Evolutionary conservation across 2,329 filamentous ascomycete species (phyloP).

Genomic region (Clarireedia paspali): DNA sequence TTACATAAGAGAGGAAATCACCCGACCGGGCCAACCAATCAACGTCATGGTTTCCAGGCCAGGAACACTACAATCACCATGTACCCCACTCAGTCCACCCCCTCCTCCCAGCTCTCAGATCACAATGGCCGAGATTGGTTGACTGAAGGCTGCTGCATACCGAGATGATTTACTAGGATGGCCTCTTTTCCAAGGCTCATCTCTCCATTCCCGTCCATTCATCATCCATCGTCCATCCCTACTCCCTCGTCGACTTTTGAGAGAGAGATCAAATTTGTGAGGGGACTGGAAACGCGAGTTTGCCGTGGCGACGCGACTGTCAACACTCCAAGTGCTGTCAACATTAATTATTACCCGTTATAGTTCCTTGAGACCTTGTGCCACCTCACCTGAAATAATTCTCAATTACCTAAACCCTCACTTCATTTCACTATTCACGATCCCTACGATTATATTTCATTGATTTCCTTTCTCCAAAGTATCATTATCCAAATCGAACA

Average conservation of each 20-base stretch:
- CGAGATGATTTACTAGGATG: not conserved
- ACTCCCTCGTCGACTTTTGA: not conserved
- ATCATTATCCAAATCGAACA: too few species aligned
- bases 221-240: too few species aligned
- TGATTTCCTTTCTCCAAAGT: too few species aligned
- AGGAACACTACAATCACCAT: not conserved
- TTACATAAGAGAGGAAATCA: not conserved
- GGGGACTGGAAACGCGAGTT: not conserved
- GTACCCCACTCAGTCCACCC: not conserved
- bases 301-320: conserved; percentile 6
- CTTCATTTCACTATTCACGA: too few species aligned
- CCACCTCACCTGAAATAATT: conserved; percentile 3
- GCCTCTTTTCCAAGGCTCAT: not conserved
- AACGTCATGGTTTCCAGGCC: not conserved
- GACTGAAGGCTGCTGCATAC: not conserved
- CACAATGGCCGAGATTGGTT: not conserved
- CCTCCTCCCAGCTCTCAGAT: not conserved
- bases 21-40: not conserved
- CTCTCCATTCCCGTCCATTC: too few species aligned
- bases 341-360: not conserved
- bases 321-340: not conserved
- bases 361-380: conserved; percentile 1
- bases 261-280: too few species aligned
- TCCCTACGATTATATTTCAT: too few species aligned
- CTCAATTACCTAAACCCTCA: not conserved